Evolutionary conservation across 164 flowering plant species (phyloP), one percentile per base, ranked within the genome.

Genomic region (Saururus chinensis): DNA sequence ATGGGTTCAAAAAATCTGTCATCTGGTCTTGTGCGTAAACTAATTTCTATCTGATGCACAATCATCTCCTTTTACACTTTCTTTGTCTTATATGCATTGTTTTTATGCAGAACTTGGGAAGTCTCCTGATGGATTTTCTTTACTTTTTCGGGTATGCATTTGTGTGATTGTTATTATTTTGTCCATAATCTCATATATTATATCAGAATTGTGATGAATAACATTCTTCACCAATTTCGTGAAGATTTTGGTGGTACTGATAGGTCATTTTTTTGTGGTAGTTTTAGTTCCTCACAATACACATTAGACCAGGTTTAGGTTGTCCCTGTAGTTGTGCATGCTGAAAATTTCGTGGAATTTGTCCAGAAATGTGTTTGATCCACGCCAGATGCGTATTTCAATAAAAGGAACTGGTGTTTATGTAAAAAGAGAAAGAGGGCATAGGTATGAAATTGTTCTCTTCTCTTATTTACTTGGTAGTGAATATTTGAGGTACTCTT

Each of bases 321-420:
- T 55, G 30, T 6, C 7, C 19, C 35, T 55, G 35, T 24, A 14
- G 19, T 11, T 55, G 1, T n/a, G 23, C 35, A 21, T 21, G 19
- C 30, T 23, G 5, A 1, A 19, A 19, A 7, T 23, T 22, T 24
- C 19, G 23, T 25, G 48, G 60, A 17, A 10, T 49, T 37, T 70
- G 1, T 68, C 48, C 72, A 92, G 98, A 79, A 87, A 89, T 76
- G 87, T 92, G 67, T 92, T 89, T 84, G 98, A 92, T 79, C 96
- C 98, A 57, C 95, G 98, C 26, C 95, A 84, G 76, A 92, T 92
- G 89, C 95, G 97, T 61, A 73, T 89, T 35, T 92, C 98, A 45
- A 83, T 92, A 35, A 88, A 81, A 73, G 98, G 98, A 64, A 88
- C 88, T 82, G 97, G 98, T 30, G 61, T 84, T 11, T 92, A 92